Conservation (phyloP, 768 basidiomycete species). For the Thelephora ganbajun region DNA sequence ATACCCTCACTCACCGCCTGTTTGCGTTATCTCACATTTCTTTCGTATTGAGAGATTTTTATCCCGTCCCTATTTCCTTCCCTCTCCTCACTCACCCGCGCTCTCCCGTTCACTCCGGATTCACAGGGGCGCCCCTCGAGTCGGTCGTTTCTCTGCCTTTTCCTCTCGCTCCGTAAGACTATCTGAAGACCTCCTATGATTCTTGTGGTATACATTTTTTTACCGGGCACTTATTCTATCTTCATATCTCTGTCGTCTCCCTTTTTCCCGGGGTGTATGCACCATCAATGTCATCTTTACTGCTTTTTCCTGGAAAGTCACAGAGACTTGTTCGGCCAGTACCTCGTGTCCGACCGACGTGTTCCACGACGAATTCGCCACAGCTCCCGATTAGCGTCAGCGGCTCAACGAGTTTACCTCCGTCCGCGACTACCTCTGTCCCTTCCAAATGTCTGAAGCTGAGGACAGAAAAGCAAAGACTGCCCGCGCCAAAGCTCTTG, state of each 20-base stretch:
- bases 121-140: slow-evolving; percentile 35
- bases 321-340: background rate
- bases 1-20: slow-evolving; percentile 7
- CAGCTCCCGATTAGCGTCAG: background rate
- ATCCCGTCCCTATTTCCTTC: background rate
- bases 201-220: slow-evolving; percentile 25
- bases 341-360: background rate
- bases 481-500: slow-evolving; percentile 75
- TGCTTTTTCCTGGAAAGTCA: background rate
- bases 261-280: too few species aligned
- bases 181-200: slow-evolving; percentile 13
- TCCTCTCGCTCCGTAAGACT: slow-evolving; percentile 19
- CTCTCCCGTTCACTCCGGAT: slow-evolving; percentile 21
- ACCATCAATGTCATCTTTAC: background rate
- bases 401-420: background rate
- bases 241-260: too few species aligned
- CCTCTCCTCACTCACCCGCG: slow-evolving; percentile 30
- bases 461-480: slow-evolving; percentile 72
- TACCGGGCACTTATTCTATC: slow-evolving; percentile 5
- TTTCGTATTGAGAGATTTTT: slow-evolving; percentile 8
- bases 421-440: background rate
- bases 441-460: slow-evolving; percentile 27
- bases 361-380: background rate
- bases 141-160: slow-evolving; percentile 50
- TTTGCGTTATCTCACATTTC: slow-evolving; percentile 2